Base-by-base conservation (phyloP, 1,139 yeast species). In the Taphrina flavorubra region DNA sequence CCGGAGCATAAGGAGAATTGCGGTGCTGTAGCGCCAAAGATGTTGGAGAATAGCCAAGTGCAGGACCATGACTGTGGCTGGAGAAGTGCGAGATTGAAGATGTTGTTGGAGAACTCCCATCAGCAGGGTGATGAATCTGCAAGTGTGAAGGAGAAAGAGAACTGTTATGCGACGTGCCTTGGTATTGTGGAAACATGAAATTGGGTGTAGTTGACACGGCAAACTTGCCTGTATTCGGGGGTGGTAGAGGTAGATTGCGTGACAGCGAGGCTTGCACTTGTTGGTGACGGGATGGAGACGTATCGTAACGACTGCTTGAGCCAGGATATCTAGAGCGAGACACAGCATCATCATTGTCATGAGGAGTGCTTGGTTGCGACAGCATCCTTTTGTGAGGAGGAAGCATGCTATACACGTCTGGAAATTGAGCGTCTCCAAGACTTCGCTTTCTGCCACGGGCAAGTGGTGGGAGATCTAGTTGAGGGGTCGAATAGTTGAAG, bases 1-100 rank as follows among this genome's bases (percentile, higher is more conserved):
- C 59, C 13, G 68, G 68, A 5, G 63, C 68, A 58, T 65, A 65
- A 4, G 68, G 68, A 13, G 68, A 65, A 51, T 58, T 51, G 42
- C 68, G 64, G 18, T 58, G 51, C 36, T 65, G 63, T 51, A 65
- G 40, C 16, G 68, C 63, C 10, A 65, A 46, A 16, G 68, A 42
- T 16, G 68, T 65, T n/a, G 68, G 68, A 3, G 68, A 58, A 47
- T 58, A 58, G 18, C 53, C 62, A 6, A 31, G 42, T 18, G 51
- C 51, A 6, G 53, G 53, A n/a, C 62, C 62, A 44, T 44, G 62
- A 46, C 62, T 58, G 53, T 58, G 62, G 16, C 53, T 36, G 11
- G 62, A 58, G 53, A 36, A 44, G 36, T 58, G 62, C 13, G 62
- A 58, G 53, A 46, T 36, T 1, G 62, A 44, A 8, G 62, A 58